Base-by-base conservation (phyloP, 768 basidiomycete genomes). In the Phylloporus arenicola region DNA sequence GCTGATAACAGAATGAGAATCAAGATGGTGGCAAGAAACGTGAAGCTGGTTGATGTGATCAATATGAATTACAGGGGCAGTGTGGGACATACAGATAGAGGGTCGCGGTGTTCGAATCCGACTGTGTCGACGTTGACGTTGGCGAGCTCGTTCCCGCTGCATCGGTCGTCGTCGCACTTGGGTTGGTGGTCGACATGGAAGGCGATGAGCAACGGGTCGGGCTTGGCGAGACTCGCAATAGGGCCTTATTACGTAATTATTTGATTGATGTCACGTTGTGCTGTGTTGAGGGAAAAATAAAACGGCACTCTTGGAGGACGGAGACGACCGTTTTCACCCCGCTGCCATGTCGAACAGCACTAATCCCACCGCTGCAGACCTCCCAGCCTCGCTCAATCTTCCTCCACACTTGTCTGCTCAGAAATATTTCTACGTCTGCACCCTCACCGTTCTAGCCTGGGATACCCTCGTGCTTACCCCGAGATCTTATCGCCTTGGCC, bases 361-460 rank as follows among this genome's bases (percentile, higher is more conserved):
- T 2, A 4, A 25, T 7, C 37, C 46, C 6, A 29, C 47, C 31
- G 2, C 9, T 14, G 5, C 40, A 2, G 12, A 13, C 0, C 65
- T 91, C 8, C 89, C 89, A 16, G 67, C 74, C 47, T 86, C 82
- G 20, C 82, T 92, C 62, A 72, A 85, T 57, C 79, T 91, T 6
- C 78, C 89, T 0, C 78, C 89, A 2, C 89, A 88, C 64, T 75
- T 92, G 31, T 81, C 79, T 27, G 89, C 89, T 0, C 89, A 91
- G 75, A 91, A 92, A 68, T 92, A 92, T 60, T 90, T 92, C 64
- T 80, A 88, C 42, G 90, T 92, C 56, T 92, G 89, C 73, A 88
- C 89, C 0, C 80, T 92, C 55, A 92, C 89, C 47, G 87, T 92
- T 49, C 86, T 88, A 0, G 89, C 89, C 7, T 92, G 90, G 89